Evolutionary conservation across 129 eudicot genomes (phyloP), one percentile per base, ranked within the genome.

Genomic region (Flaveria bidentis): DNA sequence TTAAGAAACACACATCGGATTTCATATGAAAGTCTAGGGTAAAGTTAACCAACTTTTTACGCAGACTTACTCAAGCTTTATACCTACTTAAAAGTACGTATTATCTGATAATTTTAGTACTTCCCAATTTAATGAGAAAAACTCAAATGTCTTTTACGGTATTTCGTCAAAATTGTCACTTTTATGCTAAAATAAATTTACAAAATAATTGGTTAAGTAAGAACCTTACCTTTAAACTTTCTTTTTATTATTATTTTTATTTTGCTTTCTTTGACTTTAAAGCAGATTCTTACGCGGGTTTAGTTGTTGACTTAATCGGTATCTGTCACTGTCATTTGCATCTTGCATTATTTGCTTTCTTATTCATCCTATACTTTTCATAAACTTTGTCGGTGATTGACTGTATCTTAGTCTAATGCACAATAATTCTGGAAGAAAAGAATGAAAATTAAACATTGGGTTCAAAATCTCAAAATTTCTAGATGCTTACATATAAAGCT

Each of bases 241-340:
- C 13, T 53, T 4, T 6, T 5, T 36, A 36, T 36, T 36, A 7
- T 15, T 16, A 10, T 15, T 16, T 4, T 53, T 50, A 51, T 36
- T 67, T 39, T 55, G 57, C 42, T 23, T 11, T 39, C 30, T 52
- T 77, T 77, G 70, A 58, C 65, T 74, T 61, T 45, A 23, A 45
- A 58, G 17, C 23, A 33, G 51, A 9, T 26, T 50, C 7, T 36
- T 45, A 76, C 73, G 67, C 65, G 73, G 65, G 58, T 75, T 76
- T 76, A 53, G 33, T 53, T 53, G 67, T 77, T 78, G 62, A 69
- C 76, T 57, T 15, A 15, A 52, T 55, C 53, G 57, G 20, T 17
- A 2, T 20, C 28, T 11, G 18, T 33, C 18, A 5, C 11, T 62
- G 18, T 11, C 53, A 18, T 9, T 73, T 22, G 20, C 41, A 36